Percentiles rank a stretch among this genome's conserved stretches.
These are phyloP conservation scores for Globisporangium paddicum DNA, from an alignment of 352 stramenopile genomes.

Conservation along the genomic window DNA sequence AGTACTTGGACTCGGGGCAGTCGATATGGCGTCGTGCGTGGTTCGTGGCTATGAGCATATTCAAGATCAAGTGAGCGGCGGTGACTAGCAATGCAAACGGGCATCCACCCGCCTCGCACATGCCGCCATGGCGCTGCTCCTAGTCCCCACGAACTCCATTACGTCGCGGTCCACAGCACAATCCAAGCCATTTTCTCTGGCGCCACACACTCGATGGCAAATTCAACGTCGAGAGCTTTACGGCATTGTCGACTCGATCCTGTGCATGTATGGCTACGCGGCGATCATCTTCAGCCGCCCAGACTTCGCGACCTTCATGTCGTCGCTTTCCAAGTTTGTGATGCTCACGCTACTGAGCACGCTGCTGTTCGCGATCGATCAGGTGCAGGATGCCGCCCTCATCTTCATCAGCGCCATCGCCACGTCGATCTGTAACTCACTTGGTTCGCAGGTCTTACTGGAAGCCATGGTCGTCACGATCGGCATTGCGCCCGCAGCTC, in stretches of 20 bases:
- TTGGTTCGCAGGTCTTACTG: conserved; percentile 59
- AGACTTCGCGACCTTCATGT: conserved; percentile 86
- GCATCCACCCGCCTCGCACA: no score
- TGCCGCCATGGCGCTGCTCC: no score
- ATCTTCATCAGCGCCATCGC: conserved; percentile 97
- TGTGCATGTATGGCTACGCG: conserved; percentile 94
- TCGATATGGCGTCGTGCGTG: no score
- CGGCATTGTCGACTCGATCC: conserved; percentile 91
- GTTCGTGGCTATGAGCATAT: no score
- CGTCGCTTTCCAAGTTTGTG: conserved; percentile 91
- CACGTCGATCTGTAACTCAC: conserved; percentile 76
- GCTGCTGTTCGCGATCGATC: conserved; percentile 96
- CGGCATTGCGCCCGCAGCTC: conserved; percentile 85
- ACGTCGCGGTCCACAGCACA: no score
- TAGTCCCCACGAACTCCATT: no score
- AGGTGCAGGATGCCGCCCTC: conserved; percentile 97
- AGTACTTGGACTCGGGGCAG: no score
- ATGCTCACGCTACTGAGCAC: conserved; percentile 88
- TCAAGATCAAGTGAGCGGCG: no score
- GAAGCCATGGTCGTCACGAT: conserved; percentile 90
- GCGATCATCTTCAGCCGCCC: conserved; percentile 93
- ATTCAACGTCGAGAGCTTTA: no score
- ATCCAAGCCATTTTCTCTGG: no score
- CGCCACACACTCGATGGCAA: no score
- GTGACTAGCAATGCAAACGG: no score